phyloP scores from a whole-genome alignment of 345 rosid species.

The Angophora floribunda region DNA sequence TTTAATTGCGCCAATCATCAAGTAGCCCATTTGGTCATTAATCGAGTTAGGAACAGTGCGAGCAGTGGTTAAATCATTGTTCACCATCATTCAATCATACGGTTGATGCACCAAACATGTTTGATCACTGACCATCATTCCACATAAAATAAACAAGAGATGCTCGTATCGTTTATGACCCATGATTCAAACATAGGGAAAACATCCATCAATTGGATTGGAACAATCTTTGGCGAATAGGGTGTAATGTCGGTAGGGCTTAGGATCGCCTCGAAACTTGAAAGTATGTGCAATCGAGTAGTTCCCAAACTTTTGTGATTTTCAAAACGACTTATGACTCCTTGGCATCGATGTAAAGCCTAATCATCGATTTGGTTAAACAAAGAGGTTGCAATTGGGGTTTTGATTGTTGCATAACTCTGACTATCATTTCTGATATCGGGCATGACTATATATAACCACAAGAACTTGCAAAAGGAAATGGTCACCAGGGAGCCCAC shows the following conservation, averaged over 20 bases:
- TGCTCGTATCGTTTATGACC: background rate
- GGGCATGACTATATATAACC: background rate
- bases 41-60: background rate
- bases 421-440: fast-evolving
- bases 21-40: background rate
- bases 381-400: fast-evolving
- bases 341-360: no score
- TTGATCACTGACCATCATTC: background rate
- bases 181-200: background rate
- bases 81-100: background rate
- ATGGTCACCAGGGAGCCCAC: background rate
- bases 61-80: background rate
- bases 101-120: background rate
- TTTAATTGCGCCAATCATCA: background rate
- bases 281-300: fast-evolving
- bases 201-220: no score
- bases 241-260: no score
- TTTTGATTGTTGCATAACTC: background rate
- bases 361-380: fast-evolving
- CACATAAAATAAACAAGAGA: background rate
- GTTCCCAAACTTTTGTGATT: fast-evolving
- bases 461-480: background rate
- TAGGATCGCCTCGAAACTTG: no score
- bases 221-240: no score
- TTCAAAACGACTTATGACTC: background rate